These are phyloP conservation scores for Nigrograna mackinnonii DNA, from an alignment of 2,329 filamentous ascomycete genomes.

Conservation along the genomic window DNA sequence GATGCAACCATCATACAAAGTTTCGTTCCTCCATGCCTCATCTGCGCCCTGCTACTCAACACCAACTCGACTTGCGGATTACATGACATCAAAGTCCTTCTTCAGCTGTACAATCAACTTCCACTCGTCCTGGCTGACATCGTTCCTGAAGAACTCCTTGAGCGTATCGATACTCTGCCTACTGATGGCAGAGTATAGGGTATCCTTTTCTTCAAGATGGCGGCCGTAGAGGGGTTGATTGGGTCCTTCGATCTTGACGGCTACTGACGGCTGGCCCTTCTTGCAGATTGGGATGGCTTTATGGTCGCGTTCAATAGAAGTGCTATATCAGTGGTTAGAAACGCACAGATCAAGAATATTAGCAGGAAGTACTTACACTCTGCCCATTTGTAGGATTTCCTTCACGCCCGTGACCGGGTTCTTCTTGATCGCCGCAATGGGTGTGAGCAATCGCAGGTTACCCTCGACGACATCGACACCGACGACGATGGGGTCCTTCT, in stretches of 20 bases:
- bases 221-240: constrained; percentile 94
- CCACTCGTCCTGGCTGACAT: constrained; percentile 94
- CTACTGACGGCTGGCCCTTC: constrained; percentile 95
- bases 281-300: constrained; percentile 93
- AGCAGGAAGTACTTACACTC: constrained; percentile 73
- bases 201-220: constrained; percentile 90
- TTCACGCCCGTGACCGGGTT: constrained; percentile 79
- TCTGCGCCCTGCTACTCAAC: no score
- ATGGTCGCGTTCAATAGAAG: constrained; percentile 95
- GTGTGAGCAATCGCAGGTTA: constrained; percentile 82
- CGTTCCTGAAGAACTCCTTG: constrained; percentile 91
- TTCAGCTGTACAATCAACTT: constrained; percentile 93
- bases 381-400: constrained; percentile 81
- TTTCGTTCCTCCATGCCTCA: no score
- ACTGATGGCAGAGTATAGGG: constrained; percentile 84
- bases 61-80: no score
- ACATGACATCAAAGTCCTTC: constrained; percentile 80
- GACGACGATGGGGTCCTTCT: constrained; percentile 91
- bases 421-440: constrained; percentile 82
- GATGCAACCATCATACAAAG: no score
- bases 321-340: constrained; percentile 56
- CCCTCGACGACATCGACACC: constrained; percentile 96
- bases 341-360: neutral
- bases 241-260: constrained; percentile 93
- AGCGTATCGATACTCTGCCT: constrained; percentile 89